phyloP scores from a whole-genome alignment of 2,329 filamentous ascomycete genomes.

The Sphaerulina musiva region DNA sequence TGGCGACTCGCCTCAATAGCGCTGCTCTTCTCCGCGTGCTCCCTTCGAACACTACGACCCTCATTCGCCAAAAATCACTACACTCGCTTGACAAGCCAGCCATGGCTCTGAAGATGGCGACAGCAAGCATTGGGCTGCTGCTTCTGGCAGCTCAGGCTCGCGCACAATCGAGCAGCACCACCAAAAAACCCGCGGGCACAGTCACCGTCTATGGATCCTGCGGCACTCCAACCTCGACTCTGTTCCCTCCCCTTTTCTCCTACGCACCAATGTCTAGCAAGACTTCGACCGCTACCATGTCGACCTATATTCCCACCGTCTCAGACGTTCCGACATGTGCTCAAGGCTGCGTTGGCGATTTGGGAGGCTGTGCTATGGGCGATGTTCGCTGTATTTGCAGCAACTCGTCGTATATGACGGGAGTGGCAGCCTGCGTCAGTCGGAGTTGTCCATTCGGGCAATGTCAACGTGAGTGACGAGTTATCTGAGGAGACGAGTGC shows the following conservation, averaged over 20 bases:
- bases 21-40: neutral
- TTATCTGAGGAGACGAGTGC: no score
- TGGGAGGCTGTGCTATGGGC: slow-evolving; percentile 1
- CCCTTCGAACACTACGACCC: neutral
- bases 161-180: neutral
- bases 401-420: slow-evolving; percentile 1
- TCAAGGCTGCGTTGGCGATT: neutral
- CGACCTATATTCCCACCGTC: neutral
- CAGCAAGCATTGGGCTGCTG: neutral
- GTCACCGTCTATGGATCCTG: slow-evolving; percentile 6
- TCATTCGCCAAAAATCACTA: neutral
- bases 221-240: neutral
- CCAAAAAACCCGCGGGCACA: neutral
- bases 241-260: slow-evolving; percentile 1
- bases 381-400: slow-evolving; percentile 6
- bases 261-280: neutral
- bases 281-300: neutral
- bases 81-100: neutral
- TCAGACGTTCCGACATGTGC: slow-evolving; percentile 4
- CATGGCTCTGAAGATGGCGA: neutral
- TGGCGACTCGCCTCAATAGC: neutral
- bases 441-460: neutral
- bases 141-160: neutral
- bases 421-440: neutral
- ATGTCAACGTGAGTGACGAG: neutral